phyloP scores from a whole-genome alignment of 2,329 filamentous ascomycete species.

The Lachnellula willkommii region DNA sequence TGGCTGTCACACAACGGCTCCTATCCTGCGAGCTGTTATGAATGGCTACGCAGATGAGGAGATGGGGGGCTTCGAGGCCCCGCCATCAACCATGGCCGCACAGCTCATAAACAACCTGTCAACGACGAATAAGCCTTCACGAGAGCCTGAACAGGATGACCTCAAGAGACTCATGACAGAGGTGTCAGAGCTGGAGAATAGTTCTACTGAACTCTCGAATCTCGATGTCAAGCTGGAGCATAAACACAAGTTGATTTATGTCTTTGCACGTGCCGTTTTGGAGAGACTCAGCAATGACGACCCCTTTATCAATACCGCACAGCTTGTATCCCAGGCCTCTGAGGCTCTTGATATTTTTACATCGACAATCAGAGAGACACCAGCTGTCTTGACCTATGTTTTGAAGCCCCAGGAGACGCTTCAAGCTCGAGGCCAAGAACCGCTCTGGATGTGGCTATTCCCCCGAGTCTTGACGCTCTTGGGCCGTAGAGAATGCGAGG shows the following conservation, averaged over 20 bases:
- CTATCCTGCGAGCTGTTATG: constrained; percentile 6
- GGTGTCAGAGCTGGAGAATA: constrained; percentile 57
- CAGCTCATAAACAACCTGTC: constrained; percentile 80
- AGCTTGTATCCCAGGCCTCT: constrained; percentile 53
- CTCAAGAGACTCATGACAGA: constrained; percentile 63
- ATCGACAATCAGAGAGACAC: constrained; percentile 69
- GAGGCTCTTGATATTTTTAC: constrained; percentile 75
- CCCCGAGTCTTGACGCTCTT: constrained; percentile 54
- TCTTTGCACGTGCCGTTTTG: constrained; percentile 74
- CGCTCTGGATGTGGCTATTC: constrained; percentile 61
- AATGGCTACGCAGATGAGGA: constrained; percentile 17
- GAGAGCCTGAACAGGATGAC: constrained; percentile 63
- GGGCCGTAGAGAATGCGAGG: constrained; percentile 45
- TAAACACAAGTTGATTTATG: constrained; percentile 80
- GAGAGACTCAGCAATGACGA: constrained; percentile 64
- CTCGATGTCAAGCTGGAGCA: constrained; percentile 64
- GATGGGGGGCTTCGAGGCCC: constrained; percentile 30
- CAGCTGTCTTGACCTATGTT: constrained; percentile 54
- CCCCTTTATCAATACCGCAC: constrained; percentile 53
- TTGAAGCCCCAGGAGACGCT: constrained; percentile 40
- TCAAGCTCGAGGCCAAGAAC: constrained; percentile 48
- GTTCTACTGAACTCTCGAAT: constrained; percentile 41
- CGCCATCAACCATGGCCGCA: constrained; percentile 79
- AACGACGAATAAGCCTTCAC: constrained; percentile 55
- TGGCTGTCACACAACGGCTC: constrained; percentile 24